These are phyloP conservation scores for Fraxinus sp. DNA, from an alignment of 305 asterid species.

Conservation along the genomic window DNA sequence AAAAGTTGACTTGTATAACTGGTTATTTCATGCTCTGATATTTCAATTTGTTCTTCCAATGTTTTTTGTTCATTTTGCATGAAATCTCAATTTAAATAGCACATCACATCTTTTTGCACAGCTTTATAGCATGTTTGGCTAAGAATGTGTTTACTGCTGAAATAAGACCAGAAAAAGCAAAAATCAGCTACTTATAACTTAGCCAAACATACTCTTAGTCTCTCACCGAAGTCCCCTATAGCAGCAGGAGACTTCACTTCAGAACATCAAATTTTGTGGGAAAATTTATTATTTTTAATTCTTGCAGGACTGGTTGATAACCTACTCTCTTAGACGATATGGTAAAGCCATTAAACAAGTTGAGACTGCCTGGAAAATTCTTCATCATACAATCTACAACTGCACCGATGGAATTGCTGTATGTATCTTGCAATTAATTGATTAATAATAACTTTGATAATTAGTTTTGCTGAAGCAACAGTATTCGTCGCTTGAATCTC, in stretches of 20 bases:
- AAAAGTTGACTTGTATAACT: not conserved
- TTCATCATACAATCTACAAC: slow-evolving; percentile 76
- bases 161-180: not conserved
- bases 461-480: not conserved
- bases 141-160: not conserved
- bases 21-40: not conserved
- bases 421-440: slow-evolving; percentile 29
- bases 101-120: not conserved
- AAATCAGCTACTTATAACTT: not conserved
- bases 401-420: slow-evolving; percentile 96
- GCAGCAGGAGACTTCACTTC: slow-evolving; percentile 23
- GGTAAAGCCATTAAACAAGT: slow-evolving; percentile 63
- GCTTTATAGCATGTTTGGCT: not conserved
- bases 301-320: slow-evolving; percentile 80
- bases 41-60: not conserved
- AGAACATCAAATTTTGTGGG: not conserved
- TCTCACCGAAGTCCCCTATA: not conserved
- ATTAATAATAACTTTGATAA: not conserved
- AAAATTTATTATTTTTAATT: slow-evolving; percentile 6
- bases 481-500: not conserved
- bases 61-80: not conserved
- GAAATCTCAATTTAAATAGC: not conserved
- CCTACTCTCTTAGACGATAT: slow-evolving; percentile 77
- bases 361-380: slow-evolving; percentile 86
- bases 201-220: not conserved